phyloP scores from a whole-genome alignment of 2,329 filamentous ascomycete species.

The Sporothrix humicola region DNA sequence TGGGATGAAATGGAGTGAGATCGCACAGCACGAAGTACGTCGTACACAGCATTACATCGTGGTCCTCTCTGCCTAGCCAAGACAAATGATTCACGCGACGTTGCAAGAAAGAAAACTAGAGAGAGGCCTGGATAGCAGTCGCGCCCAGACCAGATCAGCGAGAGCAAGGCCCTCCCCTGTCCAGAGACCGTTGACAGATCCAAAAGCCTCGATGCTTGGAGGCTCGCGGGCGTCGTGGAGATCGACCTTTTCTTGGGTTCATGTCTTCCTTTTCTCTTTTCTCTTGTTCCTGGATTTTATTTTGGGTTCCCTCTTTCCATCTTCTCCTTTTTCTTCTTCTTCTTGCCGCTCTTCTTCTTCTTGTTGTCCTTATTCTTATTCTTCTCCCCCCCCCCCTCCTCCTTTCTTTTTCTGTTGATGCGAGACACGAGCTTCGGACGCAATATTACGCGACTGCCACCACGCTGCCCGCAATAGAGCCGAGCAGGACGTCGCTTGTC shows the following conservation, averaged over 20 bases:
- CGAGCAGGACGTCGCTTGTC: background rate
- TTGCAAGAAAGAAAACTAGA: no score
- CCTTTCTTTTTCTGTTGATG: background rate
- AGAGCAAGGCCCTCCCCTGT: background rate
- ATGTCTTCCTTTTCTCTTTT: background rate
- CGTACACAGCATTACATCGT: no score
- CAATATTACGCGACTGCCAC: background rate
- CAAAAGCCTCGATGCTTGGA: background rate
- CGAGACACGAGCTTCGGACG: background rate
- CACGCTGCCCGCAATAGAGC: background rate
- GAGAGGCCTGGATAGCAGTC: background rate
- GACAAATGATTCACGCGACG: background rate
- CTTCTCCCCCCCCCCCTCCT: background rate
- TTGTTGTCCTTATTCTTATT: background rate
- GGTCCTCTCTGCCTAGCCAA: background rate
- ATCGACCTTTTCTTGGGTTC: background rate
- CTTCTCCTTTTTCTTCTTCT: background rate
- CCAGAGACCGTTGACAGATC: background rate
- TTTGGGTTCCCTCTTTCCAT: background rate
- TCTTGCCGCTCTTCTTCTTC: background rate
- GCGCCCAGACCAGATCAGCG: background rate
- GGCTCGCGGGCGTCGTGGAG: background rate
- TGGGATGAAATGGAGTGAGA: background rate
- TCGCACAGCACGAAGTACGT: background rate
- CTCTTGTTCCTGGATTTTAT: background rate